Evolutionary conservation across 495 filamentous ascomycete species (phyloP).

Genomic region (Xylaria curta): DNA sequence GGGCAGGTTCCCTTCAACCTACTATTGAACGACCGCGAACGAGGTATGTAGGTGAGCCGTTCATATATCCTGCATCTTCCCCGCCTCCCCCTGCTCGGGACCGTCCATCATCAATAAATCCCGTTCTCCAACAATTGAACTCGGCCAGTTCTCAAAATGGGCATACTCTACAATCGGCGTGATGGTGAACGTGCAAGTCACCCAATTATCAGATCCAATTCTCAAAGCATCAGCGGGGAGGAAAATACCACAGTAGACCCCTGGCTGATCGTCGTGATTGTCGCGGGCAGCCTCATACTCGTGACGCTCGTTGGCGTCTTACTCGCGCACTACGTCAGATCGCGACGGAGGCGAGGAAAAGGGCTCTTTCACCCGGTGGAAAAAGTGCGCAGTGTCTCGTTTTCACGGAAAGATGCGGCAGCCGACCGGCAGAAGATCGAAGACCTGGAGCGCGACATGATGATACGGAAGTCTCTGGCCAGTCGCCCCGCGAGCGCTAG

Average conservation of each 20-base stretch:
- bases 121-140: not conserved
- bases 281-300: conserved; percentile 39
- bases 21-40: not conserved
- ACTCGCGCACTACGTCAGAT: conserved; percentile 32
- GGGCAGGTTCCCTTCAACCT: conserved; percentile 3
- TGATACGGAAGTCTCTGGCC: conserved; percentile 57
- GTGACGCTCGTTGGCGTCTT: conserved; percentile 32
- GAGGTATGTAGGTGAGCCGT: not conserved
- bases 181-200: not conserved
- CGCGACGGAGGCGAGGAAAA: conserved; percentile 32
- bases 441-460: conserved; percentile 47
- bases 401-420: conserved; percentile 33
- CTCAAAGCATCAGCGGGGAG: not conserved
- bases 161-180: conserved; percentile 3
- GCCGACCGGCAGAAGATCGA: conserved; percentile 39
- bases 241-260: conserved; percentile 22
- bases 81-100: not conserved
- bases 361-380: conserved; percentile 20
- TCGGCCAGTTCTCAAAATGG: conserved; percentile 12
- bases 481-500: conserved; percentile 36
- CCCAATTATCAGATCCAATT: not conserved
- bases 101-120: not conserved
- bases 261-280: conserved; percentile 45
- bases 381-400: conserved; percentile 28
- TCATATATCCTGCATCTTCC: conserved; percentile 2